phyloP scores from a whole-genome alignment of 148 eudicot genomes.

The Nyssa sinensis region DNA sequence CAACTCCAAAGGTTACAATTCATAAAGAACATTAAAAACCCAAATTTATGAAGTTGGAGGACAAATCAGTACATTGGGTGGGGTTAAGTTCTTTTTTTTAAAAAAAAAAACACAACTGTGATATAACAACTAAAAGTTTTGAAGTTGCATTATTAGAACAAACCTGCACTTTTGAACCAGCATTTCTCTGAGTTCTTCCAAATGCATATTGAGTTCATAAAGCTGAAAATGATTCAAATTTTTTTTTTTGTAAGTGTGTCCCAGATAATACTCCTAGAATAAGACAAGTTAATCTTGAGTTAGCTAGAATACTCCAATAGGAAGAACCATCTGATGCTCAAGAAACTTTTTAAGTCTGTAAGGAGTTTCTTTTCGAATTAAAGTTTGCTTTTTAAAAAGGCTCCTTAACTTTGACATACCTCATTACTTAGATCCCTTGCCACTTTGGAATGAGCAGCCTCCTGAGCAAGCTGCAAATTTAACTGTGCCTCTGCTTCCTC shows the following conservation, averaged over 20 bases:
- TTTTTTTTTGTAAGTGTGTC: too few relatives aligned
- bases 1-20: too few relatives aligned
- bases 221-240: constrained; percentile 45
- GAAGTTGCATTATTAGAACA: not conserved
- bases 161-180: constrained; percentile 74
- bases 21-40: too few relatives aligned
- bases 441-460: constrained; percentile 62
- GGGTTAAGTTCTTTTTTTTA: too few relatives aligned
- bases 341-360: too few relatives aligned
- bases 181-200: constrained; percentile 63
- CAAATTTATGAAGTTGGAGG: not conserved
- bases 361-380: not conserved
- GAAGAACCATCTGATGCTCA: not conserved
- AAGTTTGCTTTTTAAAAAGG: not conserved
- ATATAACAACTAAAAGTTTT: not conserved
- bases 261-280: not conserved
- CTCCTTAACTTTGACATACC: constrained; percentile 30
- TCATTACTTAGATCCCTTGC: constrained; percentile 71
- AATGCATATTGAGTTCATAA: constrained; percentile 48
- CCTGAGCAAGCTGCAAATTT: constrained; percentile 62
- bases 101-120: not conserved
- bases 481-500: constrained; percentile 65
- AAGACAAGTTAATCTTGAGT: not conserved
- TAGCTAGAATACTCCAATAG: not conserved
- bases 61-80: too few relatives aligned